Evolutionary conservation across 208 protist species (phyloP), one percentile per base, ranked within the genome.

Genomic region (Leishmania arabica): DNA sequence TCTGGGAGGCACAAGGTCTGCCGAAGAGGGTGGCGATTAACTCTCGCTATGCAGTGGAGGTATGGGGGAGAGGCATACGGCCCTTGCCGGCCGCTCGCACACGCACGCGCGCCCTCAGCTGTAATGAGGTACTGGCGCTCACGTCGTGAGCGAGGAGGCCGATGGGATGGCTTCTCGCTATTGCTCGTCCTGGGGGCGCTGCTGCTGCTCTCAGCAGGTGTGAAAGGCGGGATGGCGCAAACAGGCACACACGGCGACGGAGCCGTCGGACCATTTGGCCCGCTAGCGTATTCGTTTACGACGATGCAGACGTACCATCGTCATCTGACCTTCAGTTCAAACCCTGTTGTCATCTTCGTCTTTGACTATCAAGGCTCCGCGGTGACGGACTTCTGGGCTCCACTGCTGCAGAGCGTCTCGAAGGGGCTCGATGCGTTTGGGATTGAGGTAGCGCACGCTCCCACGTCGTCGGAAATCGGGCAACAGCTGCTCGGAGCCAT

Each of bases 381-480:
- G 1, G 27, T 78, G 5, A 15, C 49, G 3, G 31, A 72, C 5
- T 73, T 84, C n/a, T 89, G 88, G 88, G 47, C 47, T 2, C 83
- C 82, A 49, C 73, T 91, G 17, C 45, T 89, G 13, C 21, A 21
- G 2, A 58, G 84, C 54, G 31, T 89, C 7, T 73, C 79, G n/a
- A 54, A 64, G 2, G 75, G 51, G 1, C 73, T 89, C 34, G 56
- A 82, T 13, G 58, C 54, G 34, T 84, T 88, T 53, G 74, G 69
- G 31, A 84, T 91, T 42, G n/a, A 77, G 40, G 83, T 89, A 21
- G 81, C 45, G 37, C 77, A 86, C 42, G 75, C 76, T 4, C 6
- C 51, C 2, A 27, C 81, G 31, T 54, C 24, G 2, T 88, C 85
- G 1, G 74, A 85, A 34, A 66, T 80, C 3, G 86, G 83, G 3